Evolutionary conservation across 1,284 basidiomycete genomes (phyloP), one percentile per base, ranked within the genome.

Genomic region (Pseudozyma pruni): DNA sequence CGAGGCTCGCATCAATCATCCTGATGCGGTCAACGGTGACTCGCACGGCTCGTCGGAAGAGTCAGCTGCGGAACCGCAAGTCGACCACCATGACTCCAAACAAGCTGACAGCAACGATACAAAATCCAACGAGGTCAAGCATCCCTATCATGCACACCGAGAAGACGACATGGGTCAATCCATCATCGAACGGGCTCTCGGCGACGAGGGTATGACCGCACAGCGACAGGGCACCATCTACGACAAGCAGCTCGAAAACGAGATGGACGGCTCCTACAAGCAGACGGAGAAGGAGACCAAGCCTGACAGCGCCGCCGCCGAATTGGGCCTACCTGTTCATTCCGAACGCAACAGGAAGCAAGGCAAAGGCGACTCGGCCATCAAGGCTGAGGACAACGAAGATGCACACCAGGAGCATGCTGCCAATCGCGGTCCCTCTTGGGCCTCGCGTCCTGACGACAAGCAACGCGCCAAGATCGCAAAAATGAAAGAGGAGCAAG

Each of bases 381-480:
- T 40, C 13, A 35, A 55, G 10, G 33, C 50, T 4, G 33, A 60
- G 20, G 35, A 46, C 16, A 40, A 33, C 45, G 19, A 37, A 11
- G 43, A 58, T 22, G 67, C 60, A 0, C 60, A 70, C 45, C 67
- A 63, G 31, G 23, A 41, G 7, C 62, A 67, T 20, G 58, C 57
- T 13, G 69, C 66, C 45, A 49, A 71, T 14, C 62, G 71, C 16
- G 75, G 75, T 38, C 74, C 75, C 11, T 68, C 68, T 1, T 77
- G 74, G 74, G 75, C 74, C 8, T 70, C 64, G 11, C 64, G 74
- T 33, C 75, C 75, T 1, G 62, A 75, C 37, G 71, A 76, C 34
- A 59, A 45, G 45, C 75, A 77, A 35, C 66, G 75, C 27, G 61
- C 69, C 42, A 76, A 74, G 43, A 67, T 77, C 20, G 70, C 63